Percentiles rank a stretch among this genome's conserved stretches.
Evolutionary conservation across 2,329 filamentous ascomycete species (phyloP).

Genomic region (Calcarisporium arbuscula): DNA sequence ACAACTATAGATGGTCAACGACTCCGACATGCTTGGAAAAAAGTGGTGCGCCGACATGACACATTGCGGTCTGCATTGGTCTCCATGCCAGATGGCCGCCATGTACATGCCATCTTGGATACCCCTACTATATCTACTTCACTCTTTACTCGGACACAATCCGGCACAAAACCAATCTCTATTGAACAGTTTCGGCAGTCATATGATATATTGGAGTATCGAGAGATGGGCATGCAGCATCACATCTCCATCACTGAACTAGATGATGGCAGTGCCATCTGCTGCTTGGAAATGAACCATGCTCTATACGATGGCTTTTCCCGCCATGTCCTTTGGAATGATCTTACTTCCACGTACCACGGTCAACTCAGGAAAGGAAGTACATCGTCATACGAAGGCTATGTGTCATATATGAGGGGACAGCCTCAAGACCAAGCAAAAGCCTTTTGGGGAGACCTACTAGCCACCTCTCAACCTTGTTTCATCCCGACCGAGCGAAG

Average conservation of each 20-base stretch:
- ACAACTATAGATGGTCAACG: no score
- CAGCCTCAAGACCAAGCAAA: background rate
- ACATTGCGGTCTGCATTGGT: no score
- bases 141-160: no score
- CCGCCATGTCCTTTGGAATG: conserved; percentile 1
- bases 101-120: no score
- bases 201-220: no score
- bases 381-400: background rate
- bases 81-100: no score
- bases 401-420: conserved; percentile 2
- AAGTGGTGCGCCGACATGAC: no score
- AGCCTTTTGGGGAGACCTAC: conserved; percentile 13
- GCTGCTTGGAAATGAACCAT: conserved; percentile 5
- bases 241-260: conserved; percentile 3
- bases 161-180: no score
- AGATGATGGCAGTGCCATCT: background rate
- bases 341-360: conserved; percentile 3
- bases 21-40: no score
- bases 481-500: background rate
- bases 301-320: conserved; percentile 7
- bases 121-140: no score
- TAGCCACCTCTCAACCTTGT: conserved; percentile 3
- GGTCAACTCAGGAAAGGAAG: background rate
- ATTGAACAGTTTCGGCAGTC: no score
- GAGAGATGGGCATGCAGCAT: conserved; percentile 8